A percentile compares a stretch with the other conserved stretches of the same genome.
These are phyloP conservation scores for Drosera spatulata DNA, from an alignment of 179 eudicot species.

Conservation along the genomic window DNA sequence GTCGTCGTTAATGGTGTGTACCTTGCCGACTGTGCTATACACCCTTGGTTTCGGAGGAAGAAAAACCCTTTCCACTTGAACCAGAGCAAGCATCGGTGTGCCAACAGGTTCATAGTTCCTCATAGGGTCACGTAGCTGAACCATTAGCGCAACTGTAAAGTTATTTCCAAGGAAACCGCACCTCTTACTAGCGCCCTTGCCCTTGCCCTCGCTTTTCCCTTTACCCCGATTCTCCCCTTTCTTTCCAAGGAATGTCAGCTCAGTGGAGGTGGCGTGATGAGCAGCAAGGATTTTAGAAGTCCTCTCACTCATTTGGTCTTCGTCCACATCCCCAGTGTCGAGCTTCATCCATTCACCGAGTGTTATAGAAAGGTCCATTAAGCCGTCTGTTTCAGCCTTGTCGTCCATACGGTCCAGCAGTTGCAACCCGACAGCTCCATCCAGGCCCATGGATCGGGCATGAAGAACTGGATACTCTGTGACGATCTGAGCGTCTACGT, in stretches of 20 bases:
- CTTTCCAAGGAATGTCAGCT: conserved; percentile 36
- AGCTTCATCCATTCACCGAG: conserved; percentile 93
- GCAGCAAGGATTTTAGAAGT: conserved; percentile 87
- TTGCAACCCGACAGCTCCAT: conserved; percentile 89
- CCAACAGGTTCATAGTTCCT: conserved; percentile 89
- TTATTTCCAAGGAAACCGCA: conserved; percentile 81
- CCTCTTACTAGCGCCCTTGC: conserved; percentile 30
- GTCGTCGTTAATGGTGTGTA: conserved; percentile 31
- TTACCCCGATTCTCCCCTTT: conserved; percentile 31
- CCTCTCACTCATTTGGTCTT: conserved; percentile 61
- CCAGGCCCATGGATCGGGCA: conserved; percentile 50
- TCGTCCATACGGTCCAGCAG: conserved; percentile 48
- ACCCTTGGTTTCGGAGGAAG: conserved; percentile 79
- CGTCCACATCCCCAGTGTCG: conserved; percentile 84
- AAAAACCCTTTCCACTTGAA: conserved; percentile 89
- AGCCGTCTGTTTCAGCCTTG: conserved; percentile 48
- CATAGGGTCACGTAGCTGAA: conserved; percentile 86
- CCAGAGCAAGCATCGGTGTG: conserved; percentile 84
- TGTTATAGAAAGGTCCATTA: conserved; percentile 83
- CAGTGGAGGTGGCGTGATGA: conserved; percentile 65
- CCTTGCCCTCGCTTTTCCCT: too few relatives aligned
- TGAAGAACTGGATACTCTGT: conserved; percentile 49
- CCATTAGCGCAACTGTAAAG: conserved; percentile 90
- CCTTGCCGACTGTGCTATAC: conserved; percentile 38
- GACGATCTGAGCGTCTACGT: conserved; percentile 40